These are phyloP conservation scores for Cyanidiococcus yangmingshanensis DNA, from an alignment of 23 red algal genomes.

Conservation along the genomic window DNA sequence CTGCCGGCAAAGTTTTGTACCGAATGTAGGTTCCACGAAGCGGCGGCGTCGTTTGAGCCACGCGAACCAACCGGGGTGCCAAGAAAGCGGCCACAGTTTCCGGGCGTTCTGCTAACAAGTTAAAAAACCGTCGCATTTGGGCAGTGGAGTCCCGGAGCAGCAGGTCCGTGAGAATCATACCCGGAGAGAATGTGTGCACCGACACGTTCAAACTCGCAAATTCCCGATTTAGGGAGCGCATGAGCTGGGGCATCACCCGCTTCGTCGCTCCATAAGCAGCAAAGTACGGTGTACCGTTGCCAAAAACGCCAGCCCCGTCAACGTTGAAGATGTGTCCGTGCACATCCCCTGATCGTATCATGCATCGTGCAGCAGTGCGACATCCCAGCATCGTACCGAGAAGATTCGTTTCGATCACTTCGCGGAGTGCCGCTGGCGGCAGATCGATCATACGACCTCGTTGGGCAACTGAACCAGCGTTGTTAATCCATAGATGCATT, in stretches of 20 bases:
- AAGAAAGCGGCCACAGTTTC: constrained; percentile 52
- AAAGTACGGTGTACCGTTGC: constrained; percentile 39
- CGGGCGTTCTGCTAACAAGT: constrained; percentile 67
- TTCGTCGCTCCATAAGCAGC: constrained; percentile 72
- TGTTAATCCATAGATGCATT: constrained; percentile 59
- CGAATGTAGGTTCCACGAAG: background rate
- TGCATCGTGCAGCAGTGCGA: constrained; percentile 25
- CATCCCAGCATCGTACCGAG: constrained; percentile 43
- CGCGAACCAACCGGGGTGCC: constrained; percentile 40
- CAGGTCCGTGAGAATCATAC: constrained; percentile 79
- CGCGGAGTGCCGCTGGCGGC: constrained; percentile 21
- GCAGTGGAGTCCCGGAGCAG: constrained; percentile 47
- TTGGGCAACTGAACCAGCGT: constrained; percentile 50
- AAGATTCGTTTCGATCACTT: constrained; percentile 46
- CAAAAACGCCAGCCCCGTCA: constrained; percentile 50
- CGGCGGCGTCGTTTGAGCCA: background rate
- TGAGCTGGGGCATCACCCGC: constrained; percentile 57
- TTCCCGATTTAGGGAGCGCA: constrained; percentile 37
- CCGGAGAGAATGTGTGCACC: constrained; percentile 50
- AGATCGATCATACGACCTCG: constrained; percentile 25
- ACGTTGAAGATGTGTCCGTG: constrained; percentile 51
- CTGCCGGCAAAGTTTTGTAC: constrained; percentile 10
- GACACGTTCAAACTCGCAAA: background rate
- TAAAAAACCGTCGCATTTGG: constrained; percentile 38
- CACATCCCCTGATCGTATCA: background rate